A percentile compares a stretch with the other conserved stretches of the same genome.
These are phyloP conservation scores for Amborella trichopoda DNA, from an alignment of 164 flowering plant species.

Conservation along the genomic window DNA sequence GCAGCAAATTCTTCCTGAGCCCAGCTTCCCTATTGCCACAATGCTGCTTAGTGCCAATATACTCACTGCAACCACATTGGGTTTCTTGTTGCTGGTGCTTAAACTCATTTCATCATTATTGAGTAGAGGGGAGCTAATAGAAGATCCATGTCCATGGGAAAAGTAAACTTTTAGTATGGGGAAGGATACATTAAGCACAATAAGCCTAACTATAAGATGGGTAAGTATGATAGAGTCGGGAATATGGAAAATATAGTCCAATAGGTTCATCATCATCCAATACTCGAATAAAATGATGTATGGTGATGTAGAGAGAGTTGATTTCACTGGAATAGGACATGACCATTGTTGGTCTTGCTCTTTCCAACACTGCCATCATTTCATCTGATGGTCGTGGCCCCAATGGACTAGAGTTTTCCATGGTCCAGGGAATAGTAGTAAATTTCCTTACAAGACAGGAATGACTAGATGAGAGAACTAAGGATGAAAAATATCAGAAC, in stretches of 20 bases:
- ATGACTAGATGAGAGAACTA: slow-evolving; percentile 22
- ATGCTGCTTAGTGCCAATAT: slow-evolving; percentile 48
- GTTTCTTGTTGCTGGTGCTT: slow-evolving; percentile 15
- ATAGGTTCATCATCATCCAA: too few species aligned
- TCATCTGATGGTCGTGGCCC: neutral
- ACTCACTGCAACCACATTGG: slow-evolving; percentile 64
- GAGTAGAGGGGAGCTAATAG: slow-evolving; percentile 1
- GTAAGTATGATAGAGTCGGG: too few species aligned
- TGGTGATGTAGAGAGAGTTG: slow-evolving; percentile 1
- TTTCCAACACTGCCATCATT: neutral
- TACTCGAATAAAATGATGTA: neutral
- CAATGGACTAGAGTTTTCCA: neutral
- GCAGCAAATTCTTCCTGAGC: slow-evolving; percentile 25
- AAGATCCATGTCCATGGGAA: too few species aligned
- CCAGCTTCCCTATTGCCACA: slow-evolving; percentile 35
- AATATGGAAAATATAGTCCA: too few species aligned
- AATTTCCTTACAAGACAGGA: neutral
- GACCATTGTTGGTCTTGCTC: too few species aligned
- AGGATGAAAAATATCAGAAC: too few species aligned
- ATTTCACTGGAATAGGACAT: too few species aligned
- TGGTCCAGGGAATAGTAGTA: neutral
- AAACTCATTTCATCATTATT: slow-evolving; percentile 5
- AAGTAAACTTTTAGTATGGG: too few species aligned
- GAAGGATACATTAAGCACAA: too few species aligned
- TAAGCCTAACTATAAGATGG: too few species aligned